Evolutionary conservation across 805 yeast species (phyloP), one percentile per base, ranked within the genome.

Genomic region (Teunomyces barrocoloradensis): DNA sequence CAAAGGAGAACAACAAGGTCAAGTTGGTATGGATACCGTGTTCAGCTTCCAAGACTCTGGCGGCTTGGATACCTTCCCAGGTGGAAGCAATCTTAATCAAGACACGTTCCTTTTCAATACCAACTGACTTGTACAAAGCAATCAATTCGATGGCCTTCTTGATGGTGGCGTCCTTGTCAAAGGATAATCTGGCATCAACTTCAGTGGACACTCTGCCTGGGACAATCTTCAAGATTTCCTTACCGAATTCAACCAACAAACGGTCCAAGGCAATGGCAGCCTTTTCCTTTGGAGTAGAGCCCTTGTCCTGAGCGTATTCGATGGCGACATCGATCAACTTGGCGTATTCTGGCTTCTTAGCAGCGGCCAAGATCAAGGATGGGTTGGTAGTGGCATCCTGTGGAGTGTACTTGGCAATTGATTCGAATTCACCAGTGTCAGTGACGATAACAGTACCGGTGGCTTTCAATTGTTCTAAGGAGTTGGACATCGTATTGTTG

Each of bases 351-450:
- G 90, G 73, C 77, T 90, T 88, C 75, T 86, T 88, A 49, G 98
- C 67, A 50, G 99, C 99, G 56, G 98, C 98, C 61, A 94, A 78
- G 64, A 94, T 92, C 77, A 94, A 80, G 38, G 98, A 90, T 58
- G 99, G 99, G 80, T 94, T 94, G 69, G 99, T 94, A 61, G 99
- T 94, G 58, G 99, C 96, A 74, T 94, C 99, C 79, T 94, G 98
- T 58, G 99, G 99, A 61, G 94, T 89, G 79, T 87, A 94, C 75
- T 91, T 89, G 67, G 97, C 97, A 69, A 94, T 94, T 55, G 94
- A 85, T 73, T 89, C 97, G 69, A 94, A 94, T 73, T 94, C 99
- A 77, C 99, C 99, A 53, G 98, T 90, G 79, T 94, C 99, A 57
- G 99, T 89, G 66, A 94, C 99, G 65, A 94, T 96, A 58, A 81